Percentiles rank a stretch among this genome's conserved stretches.
These are phyloP conservation scores for Davidsoniella australis DNA, from an alignment of 2,329 filamentous ascomycete genomes.

Conservation along the genomic window DNA sequence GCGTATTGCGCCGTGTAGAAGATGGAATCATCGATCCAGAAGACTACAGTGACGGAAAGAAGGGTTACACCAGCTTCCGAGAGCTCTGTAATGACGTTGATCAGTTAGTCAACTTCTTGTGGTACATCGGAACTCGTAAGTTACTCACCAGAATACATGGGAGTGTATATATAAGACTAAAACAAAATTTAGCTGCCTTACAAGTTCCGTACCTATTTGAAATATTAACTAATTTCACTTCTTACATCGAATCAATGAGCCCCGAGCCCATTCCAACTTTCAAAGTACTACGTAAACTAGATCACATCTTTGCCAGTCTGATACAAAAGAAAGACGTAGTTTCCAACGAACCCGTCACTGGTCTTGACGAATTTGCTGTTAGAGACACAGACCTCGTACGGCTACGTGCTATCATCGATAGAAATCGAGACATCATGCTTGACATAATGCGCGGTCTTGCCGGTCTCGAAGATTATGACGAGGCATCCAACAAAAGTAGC, in stretches of 20 bases:
- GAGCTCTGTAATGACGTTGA: constrained; percentile 63
- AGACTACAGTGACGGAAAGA: constrained; percentile 24
- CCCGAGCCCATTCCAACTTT: constrained; percentile 48
- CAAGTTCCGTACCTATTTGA: constrained; percentile 65
- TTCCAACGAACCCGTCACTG: constrained; percentile 47
- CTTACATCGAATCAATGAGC: constrained; percentile 43
- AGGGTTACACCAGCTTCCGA: constrained; percentile 42
- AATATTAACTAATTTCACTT: constrained; percentile 46
- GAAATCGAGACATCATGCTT: constrained; percentile 47
- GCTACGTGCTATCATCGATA: constrained; percentile 64
- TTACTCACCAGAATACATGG: constrained; percentile 2
- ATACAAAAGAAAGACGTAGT: constrained; percentile 49
- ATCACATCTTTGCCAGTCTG: constrained; percentile 66
- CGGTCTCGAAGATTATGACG: not conserved
- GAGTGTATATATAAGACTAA: not conserved
- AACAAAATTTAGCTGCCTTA: not conserved
- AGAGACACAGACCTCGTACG: constrained; percentile 77
- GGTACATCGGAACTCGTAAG: constrained; percentile 76
- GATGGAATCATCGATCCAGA: not conserved
- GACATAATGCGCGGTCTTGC: constrained; percentile 19
- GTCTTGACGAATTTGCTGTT: constrained; percentile 48
- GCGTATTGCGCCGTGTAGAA: not conserved
- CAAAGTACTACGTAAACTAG: constrained; percentile 56
- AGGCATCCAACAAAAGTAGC: not conserved
- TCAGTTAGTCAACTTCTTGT: constrained; percentile 59